Conservation (phyloP, 129 eudicot genomes). For the Helichrysum umbraculigerum region DNA sequence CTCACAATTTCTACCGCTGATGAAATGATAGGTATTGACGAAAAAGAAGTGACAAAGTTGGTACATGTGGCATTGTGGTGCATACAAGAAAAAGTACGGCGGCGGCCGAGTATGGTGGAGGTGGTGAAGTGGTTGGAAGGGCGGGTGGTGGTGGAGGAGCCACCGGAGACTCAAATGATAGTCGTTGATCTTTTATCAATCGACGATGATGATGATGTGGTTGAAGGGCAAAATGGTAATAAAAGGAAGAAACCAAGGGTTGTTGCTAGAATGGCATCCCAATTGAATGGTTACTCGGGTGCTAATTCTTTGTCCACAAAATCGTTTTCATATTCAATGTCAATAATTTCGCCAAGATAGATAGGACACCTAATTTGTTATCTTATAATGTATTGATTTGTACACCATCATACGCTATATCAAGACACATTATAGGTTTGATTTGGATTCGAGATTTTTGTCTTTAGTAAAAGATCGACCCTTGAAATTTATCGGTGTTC, state of each 20-base stretch:
- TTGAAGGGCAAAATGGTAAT: constrained; percentile 40
- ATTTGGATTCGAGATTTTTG: not conserved
- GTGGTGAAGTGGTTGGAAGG: constrained; percentile 87
- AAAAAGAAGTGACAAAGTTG: constrained; percentile 53
- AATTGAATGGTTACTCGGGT: constrained; percentile 27
- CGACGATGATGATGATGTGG: constrained; percentile 39
- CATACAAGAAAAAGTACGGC: constrained; percentile 74
- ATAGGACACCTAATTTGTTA: not conserved
- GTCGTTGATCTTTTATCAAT: constrained; percentile 57
- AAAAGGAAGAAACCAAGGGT: constrained; percentile 36
- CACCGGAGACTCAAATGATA: constrained; percentile 78
- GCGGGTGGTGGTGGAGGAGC: constrained; percentile 59
- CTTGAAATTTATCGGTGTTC: too few species aligned
- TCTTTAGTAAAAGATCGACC: too few species aligned
- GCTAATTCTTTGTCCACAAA: constrained; percentile 28
- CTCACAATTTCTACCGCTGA: not conserved
- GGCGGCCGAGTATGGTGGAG: constrained; percentile 71
- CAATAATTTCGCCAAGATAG: constrained; percentile 63
- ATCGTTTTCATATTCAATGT: constrained; percentile 50
- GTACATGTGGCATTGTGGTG: constrained; percentile 78
- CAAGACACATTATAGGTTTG: too few species aligned
- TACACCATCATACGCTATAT: not conserved
- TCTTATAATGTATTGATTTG: not conserved
- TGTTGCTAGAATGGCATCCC: constrained; percentile 34
- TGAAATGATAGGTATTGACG: constrained; percentile 32